These are phyloP conservation scores for Leccinum rimulosum DNA, from an alignment of 768 basidiomycete genomes.

Conservation along the genomic window DNA sequence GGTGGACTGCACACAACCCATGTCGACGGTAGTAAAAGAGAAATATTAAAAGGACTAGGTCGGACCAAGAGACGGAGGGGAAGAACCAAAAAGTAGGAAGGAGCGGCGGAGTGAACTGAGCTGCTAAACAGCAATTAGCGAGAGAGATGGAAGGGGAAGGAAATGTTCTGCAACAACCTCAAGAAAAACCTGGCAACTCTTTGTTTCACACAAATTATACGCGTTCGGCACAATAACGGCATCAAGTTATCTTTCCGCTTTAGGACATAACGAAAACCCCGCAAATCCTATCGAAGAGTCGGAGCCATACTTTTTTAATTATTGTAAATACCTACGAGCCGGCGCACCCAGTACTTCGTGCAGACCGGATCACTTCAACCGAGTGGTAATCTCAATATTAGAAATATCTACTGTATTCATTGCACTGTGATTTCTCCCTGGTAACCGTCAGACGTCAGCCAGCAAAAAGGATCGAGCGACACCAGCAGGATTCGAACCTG, in stretches of 20 bases:
- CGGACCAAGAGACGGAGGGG: slow-evolving; percentile 3
- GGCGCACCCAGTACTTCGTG: neutral
- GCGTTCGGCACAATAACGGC: slow-evolving; percentile 21
- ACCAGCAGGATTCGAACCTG: slow-evolving; percentile 69
- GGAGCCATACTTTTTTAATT: neutral
- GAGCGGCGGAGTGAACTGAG: slow-evolving; percentile 19
- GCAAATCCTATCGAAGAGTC: slow-evolving; percentile 1
- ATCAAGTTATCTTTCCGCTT: slow-evolving; percentile 10
- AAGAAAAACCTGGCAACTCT: slow-evolving; percentile 7
- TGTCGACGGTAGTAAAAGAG: slow-evolving; percentile 26
- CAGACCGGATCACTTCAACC: neutral
- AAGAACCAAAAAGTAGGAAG: slow-evolving; percentile 17
- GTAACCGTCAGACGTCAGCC: neutral
- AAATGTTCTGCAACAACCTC: neutral
- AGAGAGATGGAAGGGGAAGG: slow-evolving; percentile 16
- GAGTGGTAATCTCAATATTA: neutral
- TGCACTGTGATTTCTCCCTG: neutral
- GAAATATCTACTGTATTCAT: neutral
- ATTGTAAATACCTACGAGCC: neutral
- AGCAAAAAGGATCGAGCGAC: slow-evolving; percentile 36
- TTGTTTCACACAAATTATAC: slow-evolving; percentile 16
- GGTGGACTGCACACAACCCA: slow-evolving; percentile 76
- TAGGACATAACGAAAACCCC: slow-evolving; percentile 16
- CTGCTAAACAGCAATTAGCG: slow-evolving; percentile 22
- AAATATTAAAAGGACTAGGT: slow-evolving; percentile 4